Base-by-base conservation (phyloP, 768 basidiomycete genomes). In the Auriscalpium microsporum region DNA sequence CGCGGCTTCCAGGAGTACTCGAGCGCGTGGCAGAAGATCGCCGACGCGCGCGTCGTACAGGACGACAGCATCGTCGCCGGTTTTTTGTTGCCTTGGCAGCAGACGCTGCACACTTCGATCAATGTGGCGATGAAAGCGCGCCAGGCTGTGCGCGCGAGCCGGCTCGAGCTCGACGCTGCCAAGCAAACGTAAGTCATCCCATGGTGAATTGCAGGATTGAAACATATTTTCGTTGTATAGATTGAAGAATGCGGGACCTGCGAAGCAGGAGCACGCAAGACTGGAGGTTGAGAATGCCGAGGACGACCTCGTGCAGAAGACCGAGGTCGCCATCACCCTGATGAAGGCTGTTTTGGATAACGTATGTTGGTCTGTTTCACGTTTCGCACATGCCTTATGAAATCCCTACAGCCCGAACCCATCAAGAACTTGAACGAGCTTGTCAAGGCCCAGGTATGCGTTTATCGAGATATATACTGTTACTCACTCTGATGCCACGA, bases 271-370 rank as follows among this genome's bases (percentile, higher is more conserved):
- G 67, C 93, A 96, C 52, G 90, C 93, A 4, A 77, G 90, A 48
- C 82, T 96, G 19, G 91, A 94, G 62, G 89, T 92, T 10, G 90
- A 93, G 79, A 92, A 92, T 59, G 89, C 90, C 9, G 90, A 93
- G 64, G 96, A 99, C 68, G 92, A 94, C 70, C 81, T 98, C 35
- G 96, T 98, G 6, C 94, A 94, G 68, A 93, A 92, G 77, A 99
- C 96, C 21, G 96, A 99, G 70, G 88, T 94, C 34, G 95, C 94
- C 1, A 96, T 96, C 63, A 90, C 88, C 2, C 79, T 93, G 45
- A 95, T 96, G 94, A 95, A 95, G 77, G 87, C 90, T n/a, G 95
- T 98, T 14, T 78, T 99, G 40, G 95, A 98, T 64, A 97, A 97
- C 71, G 94, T 96, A 60, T 53, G 88, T 76, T 8, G 10, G 14